Percentiles rank a stretch among this genome's conserved stretches.
Evolutionary conservation across 108 stramenopile genomes (phyloP).

Genomic region (Cyclostephanos invisitatus): DNA sequence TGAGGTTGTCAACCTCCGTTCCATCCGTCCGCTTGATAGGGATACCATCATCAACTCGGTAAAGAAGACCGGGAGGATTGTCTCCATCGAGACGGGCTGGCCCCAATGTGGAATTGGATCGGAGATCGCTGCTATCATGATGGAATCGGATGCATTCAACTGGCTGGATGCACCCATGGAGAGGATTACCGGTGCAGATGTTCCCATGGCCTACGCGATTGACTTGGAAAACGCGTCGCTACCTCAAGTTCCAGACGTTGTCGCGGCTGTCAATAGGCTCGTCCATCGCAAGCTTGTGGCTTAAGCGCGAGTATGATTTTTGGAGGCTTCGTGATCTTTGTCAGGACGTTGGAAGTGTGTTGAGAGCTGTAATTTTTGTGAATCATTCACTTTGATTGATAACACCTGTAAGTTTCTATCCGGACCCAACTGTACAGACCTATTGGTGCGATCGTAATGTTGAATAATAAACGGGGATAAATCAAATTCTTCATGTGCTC

Average conservation of each 20-base stretch:
- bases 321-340: background rate
- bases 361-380: background rate
- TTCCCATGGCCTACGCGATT: constrained; percentile 99
- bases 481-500: background rate
- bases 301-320: constrained; percentile 27
- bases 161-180: constrained; percentile 99
- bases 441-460: no score
- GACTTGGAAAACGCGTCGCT: constrained; percentile 92
- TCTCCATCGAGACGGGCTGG: constrained; percentile 98
- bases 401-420: no score
- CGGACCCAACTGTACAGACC: no score
- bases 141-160: constrained; percentile 98
- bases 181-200: constrained; percentile 97
- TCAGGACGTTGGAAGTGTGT: background rate
- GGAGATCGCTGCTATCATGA: constrained; percentile 95
- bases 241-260: constrained; percentile 92
- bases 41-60: constrained; percentile 91
- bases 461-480: no score
- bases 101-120: constrained; percentile 97
- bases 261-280: constrained; percentile 87
- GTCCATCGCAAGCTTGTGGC: constrained; percentile 83
- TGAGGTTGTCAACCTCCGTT: constrained; percentile 96
- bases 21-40: constrained; percentile 95
- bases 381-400: background rate
- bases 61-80: constrained; percentile 95